Evolutionary conservation across 208 protist genomes (phyloP), one percentile per base, ranked within the genome.

Genomic region (Trypanosoma theileri): DNA sequence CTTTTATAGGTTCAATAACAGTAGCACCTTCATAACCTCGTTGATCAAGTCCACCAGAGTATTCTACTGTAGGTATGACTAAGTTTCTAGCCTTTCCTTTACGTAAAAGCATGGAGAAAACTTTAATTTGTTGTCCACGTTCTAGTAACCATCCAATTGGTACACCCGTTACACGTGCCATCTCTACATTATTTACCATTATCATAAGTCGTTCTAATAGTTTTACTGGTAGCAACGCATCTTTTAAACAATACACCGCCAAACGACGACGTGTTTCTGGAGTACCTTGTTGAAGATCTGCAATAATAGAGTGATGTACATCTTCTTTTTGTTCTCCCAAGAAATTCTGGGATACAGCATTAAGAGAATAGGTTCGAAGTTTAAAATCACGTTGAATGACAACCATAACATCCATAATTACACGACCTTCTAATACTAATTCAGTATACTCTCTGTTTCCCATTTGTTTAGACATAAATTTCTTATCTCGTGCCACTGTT

Each of bases 281-380:
- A 59, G 91, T 90, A 41, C 98, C 98, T 31, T 98, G 86, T 71
- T 98, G 95, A 22, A 99, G 73, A 50, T 98, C 95, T 0, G 84
- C 71, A 77, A 99, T 99, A 69, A 99, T 99, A 26, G 95, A 98
- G 89, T 99, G 98, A 64, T 99, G 98, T 9, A 99, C 98, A 73
- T 99, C 99, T 77, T 99, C 99, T 81, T 99, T 99, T 73, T 99
- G 98, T 75, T 99, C 98, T 0, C 95, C 91, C 13, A 99, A 85
- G 70, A 99, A 99, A 59, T 99, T 78, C 64, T 98, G 85, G 0
- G 97, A 99, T 26, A 99, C 99, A 41, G 89, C 84, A 81, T 99
- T 99, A 48, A 99, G 89, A 8, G 98, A 98, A 83, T 99, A 99
- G 10, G 98, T 99, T 44, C 98, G 92, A n/a, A 99, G 84, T 81